Conservation (phyloP, 2,329 filamentous ascomycete genomes). For the Botryotinia globosa region DNA sequence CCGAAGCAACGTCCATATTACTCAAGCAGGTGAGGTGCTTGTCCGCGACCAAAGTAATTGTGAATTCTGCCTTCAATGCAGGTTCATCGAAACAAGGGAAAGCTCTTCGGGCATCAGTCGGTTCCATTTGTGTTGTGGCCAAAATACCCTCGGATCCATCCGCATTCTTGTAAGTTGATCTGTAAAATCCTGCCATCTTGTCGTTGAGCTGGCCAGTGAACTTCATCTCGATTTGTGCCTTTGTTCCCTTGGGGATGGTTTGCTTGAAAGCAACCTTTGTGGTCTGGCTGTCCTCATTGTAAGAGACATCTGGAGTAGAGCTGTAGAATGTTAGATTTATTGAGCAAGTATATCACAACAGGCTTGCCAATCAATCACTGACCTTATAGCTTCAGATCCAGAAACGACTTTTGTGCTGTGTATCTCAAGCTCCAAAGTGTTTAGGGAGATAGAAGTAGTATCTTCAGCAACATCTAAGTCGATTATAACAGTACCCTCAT, state of each 20-base stretch:
- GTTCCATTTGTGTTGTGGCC: constrained; percentile 93
- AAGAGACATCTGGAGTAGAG: constrained; percentile 64
- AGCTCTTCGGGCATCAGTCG: constrained; percentile 86
- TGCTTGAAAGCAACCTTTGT: constrained; percentile 78
- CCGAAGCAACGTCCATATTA: constrained; percentile 91
- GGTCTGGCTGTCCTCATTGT: constrained; percentile 77
- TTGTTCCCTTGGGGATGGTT: constrained; percentile 68
- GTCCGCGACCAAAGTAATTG: constrained; percentile 85
- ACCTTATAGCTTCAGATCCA: constrained; percentile 53
- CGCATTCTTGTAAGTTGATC: constrained; percentile 83
- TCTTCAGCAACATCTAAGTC: constrained; percentile 85
- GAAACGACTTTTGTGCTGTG: constrained; percentile 67
- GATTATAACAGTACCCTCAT: constrained; percentile 79
- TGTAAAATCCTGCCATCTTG: constrained; percentile 97
- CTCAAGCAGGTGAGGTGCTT: constrained; percentile 87
- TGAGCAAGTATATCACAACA: constrained; percentile 18
- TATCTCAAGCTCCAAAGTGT: constrained; percentile 84
- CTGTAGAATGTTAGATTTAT: constrained; percentile 43
- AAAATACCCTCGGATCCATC: constrained; percentile 79
- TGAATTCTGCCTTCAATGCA: constrained; percentile 88
- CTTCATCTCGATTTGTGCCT: constrained; percentile 72
- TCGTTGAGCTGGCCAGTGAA: constrained; percentile 83
- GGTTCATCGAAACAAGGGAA: constrained; percentile 98
- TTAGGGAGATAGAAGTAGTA: constrained; percentile 80
- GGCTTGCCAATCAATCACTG: constrained; percentile 25